Evolutionary conservation across 495 filamentous ascomycete species (phyloP), one percentile per base, ranked within the genome.

Genomic region (Hyaloscypha variabilis): DNA sequence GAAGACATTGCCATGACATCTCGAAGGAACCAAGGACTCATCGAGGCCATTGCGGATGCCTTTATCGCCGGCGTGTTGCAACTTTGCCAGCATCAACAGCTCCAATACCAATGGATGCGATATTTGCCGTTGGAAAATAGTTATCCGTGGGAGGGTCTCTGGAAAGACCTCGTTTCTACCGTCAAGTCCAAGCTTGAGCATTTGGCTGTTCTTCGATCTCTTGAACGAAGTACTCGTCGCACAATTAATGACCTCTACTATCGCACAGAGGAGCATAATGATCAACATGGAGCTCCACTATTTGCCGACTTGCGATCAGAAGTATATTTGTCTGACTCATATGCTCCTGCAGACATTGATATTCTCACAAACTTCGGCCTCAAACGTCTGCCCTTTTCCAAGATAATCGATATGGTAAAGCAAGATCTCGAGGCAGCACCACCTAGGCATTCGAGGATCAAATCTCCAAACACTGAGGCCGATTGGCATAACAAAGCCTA

Each of bases 1-100:
- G 68, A 83, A 58, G 77, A 80, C 66, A 34, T 62, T 51, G 74
- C 82, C 25, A 58, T 76, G 6, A 36, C 30, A 6, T 67, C 67
- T 11, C 29, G 49, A 23, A 46, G 71, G 24, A 77, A 76, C 64
- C n/a, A 61, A 58, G 36, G 36, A 1, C 50, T 75, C 25, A 63
- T 69, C 39, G 34, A 26, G 21, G 65, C 60, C 30, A 67, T 74
- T 51, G 70, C 73, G 17, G n/a, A 36, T 23, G 65, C 65, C 10
- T 77, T 77, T 57, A 42, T 60, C 8, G 56, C 68, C 8, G 73
- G 72, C 13, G 72, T 74, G 3, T 58, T 60, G 30, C 58, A 72
- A 26, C 73, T 75, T 51, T 73, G 70, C 62, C 26, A 67, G 3
- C 64, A 74, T 60, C 63, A 60, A 25, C 59, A 60, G 3, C 65